Percentiles rank a stretch among this genome's conserved stretches.
phyloP scores from a whole-genome alignment of 2,329 filamentous ascomycete genomes.

The Talaromyces pinophilus region DNA sequence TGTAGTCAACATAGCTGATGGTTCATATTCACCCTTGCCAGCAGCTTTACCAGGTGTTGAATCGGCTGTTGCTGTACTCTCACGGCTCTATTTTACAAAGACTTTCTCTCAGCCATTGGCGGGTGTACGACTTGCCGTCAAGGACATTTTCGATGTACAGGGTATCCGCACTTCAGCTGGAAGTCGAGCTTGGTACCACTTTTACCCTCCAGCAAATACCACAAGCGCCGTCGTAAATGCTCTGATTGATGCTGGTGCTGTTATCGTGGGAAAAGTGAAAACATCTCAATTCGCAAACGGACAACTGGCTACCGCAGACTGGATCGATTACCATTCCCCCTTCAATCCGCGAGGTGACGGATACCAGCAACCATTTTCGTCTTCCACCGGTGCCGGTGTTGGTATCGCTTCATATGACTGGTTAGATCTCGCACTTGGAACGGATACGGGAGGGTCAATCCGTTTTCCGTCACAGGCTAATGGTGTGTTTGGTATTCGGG shows the following conservation, averaged over 20 bases:
- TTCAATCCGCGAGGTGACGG: slow-evolving; percentile 52
- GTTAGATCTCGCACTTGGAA: slow-evolving; percentile 40
- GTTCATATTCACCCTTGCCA: slow-evolving; percentile 26
- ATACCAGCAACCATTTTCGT: slow-evolving; percentile 45
- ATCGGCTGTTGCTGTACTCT: slow-evolving; percentile 8
- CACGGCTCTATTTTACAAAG: not conserved
- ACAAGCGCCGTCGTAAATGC: slow-evolving; percentile 57
- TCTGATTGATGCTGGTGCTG: slow-evolving; percentile 62
- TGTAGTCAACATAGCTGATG: slow-evolving; percentile 20
- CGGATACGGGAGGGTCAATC: slow-evolving; percentile 33
- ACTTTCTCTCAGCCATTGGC: slow-evolving; percentile 59
- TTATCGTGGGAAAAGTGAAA: slow-evolving; percentile 40
- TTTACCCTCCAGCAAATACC: slow-evolving; percentile 50
- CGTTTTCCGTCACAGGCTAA: slow-evolving; percentile 52
- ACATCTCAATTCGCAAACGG: slow-evolving; percentile 23
- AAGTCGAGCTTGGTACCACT: slow-evolving; percentile 58
- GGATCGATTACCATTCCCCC: slow-evolving; percentile 42
- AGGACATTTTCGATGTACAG: slow-evolving; percentile 62
- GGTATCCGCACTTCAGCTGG: slow-evolving; percentile 60
- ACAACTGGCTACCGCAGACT: slow-evolving; percentile 27
- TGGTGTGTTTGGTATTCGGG: slow-evolving; percentile 55
- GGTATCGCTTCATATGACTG: slow-evolving; percentile 47
- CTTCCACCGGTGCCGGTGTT: slow-evolving; percentile 44
- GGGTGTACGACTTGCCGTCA: slow-evolving; percentile 62
- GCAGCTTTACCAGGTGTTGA: slow-evolving; percentile 22